These are phyloP conservation scores for Tanacetum coccineum DNA, from an alignment of 129 eudicot species.

Conservation along the genomic window DNA sequence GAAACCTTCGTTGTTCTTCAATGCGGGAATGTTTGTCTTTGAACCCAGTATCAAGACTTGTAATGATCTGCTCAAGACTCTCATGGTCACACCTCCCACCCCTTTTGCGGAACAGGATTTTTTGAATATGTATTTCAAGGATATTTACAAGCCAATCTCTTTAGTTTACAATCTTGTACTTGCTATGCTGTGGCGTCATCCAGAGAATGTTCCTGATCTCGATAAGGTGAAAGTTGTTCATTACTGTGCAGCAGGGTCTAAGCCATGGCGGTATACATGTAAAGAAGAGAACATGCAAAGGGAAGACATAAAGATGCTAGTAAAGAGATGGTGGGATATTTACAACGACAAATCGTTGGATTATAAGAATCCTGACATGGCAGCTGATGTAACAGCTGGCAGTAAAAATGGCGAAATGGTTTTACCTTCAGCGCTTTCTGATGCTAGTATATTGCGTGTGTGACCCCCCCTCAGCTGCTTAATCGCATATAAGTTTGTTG, in stretches of 20 bases:
- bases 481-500: conserved; percentile 16
- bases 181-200: conserved; percentile 86
- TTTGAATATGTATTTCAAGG: conserved; percentile 64
- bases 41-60: conserved; percentile 53
- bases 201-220: conserved; percentile 57
- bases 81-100: conserved; percentile 66
- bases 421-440: conserved; percentile 29
- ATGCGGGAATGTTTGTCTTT: conserved; percentile 82
- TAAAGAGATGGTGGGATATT: conserved; percentile 81
- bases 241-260: conserved; percentile 86
- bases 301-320: conserved; percentile 75
- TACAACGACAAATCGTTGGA: conserved; percentile 60
- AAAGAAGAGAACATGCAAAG: conserved; percentile 87
- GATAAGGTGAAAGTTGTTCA: conserved; percentile 69
- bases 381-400: not conserved
- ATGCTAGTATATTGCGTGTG: conserved; percentile 31
- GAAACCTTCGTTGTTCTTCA: conserved; percentile 60
- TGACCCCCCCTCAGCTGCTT: conserved; percentile 82
- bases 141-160: conserved; percentile 60
- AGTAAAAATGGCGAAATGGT: conserved; percentile 27
- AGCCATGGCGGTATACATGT: conserved; percentile 86
- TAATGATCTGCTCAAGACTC: conserved; percentile 40
- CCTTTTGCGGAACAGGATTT: conserved; percentile 93
- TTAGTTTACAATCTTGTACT: conserved; percentile 63
- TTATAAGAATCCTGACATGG: conserved; percentile 18